Base-by-base conservation (phyloP, 2,329 filamentous ascomycete genomes). In the Hymenoscyphus albidus region DNA sequence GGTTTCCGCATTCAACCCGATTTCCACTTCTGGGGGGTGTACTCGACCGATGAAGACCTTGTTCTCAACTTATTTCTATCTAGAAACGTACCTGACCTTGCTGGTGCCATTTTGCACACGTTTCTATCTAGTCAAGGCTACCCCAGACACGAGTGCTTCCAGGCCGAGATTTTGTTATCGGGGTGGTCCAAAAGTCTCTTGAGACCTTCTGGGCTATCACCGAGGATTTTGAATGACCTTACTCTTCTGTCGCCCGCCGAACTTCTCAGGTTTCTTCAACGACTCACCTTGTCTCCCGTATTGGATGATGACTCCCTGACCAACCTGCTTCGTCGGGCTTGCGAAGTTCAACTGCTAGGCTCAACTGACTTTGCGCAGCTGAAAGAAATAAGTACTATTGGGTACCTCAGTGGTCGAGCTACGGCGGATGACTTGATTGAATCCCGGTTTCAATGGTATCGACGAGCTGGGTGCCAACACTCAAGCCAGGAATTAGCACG, bases 171-270 rank as follows among this genome's bases (percentile, higher is more conserved):
- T 4, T 72, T 72, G 12, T 70, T 80, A 54, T 76, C 77, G 0
- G 69, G 71, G n/a, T 77, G 74, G 74, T 75, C 73, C 2, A 70
- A 74, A 10, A 71, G 73, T 61, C 48, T 75, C 16, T 71, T 71
- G 12, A n/a, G 48, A 18, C 58, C 56, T 12, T 68, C 66, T 58
- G 18, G 58, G 55, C 61, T 74, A 9, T 72, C 77, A 5, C 72
- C 77, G 16, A 76, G 80, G 14, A 61, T 81, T 12, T 70, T 77
- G 22, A 73, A 78, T 35, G 80, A 81, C 68, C 75, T 81, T 39
- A 75, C 79, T 51, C 69, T 68, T 22, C 71, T 81, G 3, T 78
- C 79, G 4, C 79, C 79, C 0, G 56, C 56, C 3, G 69, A 71
- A 62, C 55, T 67, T 1, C 56, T 71, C 2, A 65, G 61, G 18